These are phyloP conservation scores for Pythium brachiatum DNA, from an alignment of 352 stramenopile species.

Conservation along the genomic window DNA sequence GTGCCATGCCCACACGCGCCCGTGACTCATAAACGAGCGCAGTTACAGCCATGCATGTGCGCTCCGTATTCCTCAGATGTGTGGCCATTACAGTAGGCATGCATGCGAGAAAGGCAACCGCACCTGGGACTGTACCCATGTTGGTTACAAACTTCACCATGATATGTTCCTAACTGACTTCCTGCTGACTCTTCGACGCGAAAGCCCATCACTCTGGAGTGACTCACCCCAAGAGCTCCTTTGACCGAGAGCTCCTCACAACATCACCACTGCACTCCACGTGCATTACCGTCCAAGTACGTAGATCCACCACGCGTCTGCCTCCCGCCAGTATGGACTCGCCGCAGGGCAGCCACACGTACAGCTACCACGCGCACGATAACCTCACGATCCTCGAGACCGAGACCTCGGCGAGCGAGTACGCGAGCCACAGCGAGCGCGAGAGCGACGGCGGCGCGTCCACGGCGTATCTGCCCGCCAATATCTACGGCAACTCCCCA, in stretches of 20 bases:
- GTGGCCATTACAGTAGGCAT: no score
- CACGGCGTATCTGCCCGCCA: conserved; percentile 25
- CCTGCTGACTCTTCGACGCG: background rate
- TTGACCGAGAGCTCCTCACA: background rate
- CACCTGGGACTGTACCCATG: background rate
- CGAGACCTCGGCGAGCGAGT: conserved; percentile 24
- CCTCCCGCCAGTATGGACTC: background rate
- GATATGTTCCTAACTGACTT: background rate
- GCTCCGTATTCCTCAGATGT: no score
- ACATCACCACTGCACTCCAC: background rate
- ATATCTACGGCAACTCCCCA: conserved; percentile 18
- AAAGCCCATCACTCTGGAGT: background rate
- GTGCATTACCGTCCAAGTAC: no score
- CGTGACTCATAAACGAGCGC: no score
- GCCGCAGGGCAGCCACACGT: background rate
- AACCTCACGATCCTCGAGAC: conserved; percentile 37
- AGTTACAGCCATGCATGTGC: no score
- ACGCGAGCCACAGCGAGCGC: conserved; percentile 16
- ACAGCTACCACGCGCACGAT: conserved; percentile 1
- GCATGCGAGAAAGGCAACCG: conserved; percentile 1
- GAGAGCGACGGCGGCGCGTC: conserved; percentile 26
- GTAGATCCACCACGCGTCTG: background rate
- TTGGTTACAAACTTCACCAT: background rate
- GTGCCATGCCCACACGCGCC: no score
- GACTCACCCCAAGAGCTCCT: background rate